Evolutionary conservation across 2,329 filamentous ascomycete genomes (phyloP), one percentile per base, ranked within the genome.

Genomic region (Trichoderma polysporum): DNA sequence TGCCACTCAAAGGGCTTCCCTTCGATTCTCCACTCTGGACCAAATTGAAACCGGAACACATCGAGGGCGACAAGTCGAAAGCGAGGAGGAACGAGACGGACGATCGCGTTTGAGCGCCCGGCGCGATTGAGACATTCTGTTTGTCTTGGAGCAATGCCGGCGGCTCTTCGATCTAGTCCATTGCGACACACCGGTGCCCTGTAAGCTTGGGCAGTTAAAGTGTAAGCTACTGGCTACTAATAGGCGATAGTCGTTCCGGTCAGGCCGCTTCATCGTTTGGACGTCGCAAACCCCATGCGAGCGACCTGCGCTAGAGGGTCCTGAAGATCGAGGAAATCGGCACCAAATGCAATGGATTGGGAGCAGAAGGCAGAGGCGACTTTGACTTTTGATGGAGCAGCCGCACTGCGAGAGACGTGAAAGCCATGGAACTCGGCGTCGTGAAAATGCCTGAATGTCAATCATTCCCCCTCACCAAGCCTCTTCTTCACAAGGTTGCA

Each of bases 201-300:
- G 49, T 64, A 54, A 56, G 60, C 60, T 64, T 50, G 50, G 41
- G 60, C 50, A 54, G 60, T 54, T 64, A 64, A 64, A 35, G 58
- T 61, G 58, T 47, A 56, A 56, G 49, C 60, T 64, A 64, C 60
- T 64, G 50, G 60, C 60, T 64, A 64, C 59, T 62, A 61, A 61
- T 50, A 64, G 60, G 37, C 50, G 50, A 64, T 64, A 56, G 60
- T 54, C 29, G 25, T 45, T 64, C 60, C 50, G 60, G 50, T 41
- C 37, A 56, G 60, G 60, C 60, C 60, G 60, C 60, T 45, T 27
- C 47, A 19, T 47, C 35, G 12, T 35, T 45, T n/a, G 33, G 9
- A 13, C 27, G 22, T 45, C 49, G 60, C 60, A 53, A 52, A 22
- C 2, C 41, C 41, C 41, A 52, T 52, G 58, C 58, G 58, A 53